These are phyloP conservation scores for Brassica incana DNA, from an alignment of 345 rosid species.

Conservation along the genomic window DNA sequence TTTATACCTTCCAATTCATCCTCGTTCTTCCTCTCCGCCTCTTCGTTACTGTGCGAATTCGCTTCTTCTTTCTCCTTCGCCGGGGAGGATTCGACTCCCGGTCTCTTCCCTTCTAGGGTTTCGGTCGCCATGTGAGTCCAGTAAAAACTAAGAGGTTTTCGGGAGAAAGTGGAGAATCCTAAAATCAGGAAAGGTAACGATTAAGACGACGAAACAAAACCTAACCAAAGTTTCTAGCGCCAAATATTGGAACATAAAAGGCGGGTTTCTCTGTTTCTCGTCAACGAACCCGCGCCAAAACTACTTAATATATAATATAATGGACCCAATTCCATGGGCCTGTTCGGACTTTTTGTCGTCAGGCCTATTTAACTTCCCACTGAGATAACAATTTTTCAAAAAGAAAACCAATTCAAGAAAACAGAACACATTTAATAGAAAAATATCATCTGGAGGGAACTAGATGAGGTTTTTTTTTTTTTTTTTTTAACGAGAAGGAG, in stretches of 20 bases:
- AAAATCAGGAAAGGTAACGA: constrained; percentile 6
- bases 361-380: too few species aligned
- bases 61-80: constrained; percentile 18
- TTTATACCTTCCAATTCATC: neutral
- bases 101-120: constrained; percentile 64
- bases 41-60: neutral
- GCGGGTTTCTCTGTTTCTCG: constrained; percentile 20
- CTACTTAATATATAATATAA: constrained; percentile 12
- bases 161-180: constrained; percentile 26
- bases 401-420: too few species aligned
- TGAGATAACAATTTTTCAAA: neutral
- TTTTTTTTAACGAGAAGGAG: too few species aligned
- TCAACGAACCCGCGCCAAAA: constrained; percentile 35
- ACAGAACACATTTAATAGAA: too few species aligned
- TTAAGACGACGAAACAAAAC: constrained; percentile 19
- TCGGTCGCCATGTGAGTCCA: constrained; percentile 54
- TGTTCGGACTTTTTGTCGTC: too few species aligned
- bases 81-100: constrained; percentile 49
- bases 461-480: too few species aligned
- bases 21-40: constrained; percentile 31
- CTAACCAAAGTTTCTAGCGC: constrained; percentile 19
- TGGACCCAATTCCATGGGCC: too few species aligned
- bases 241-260: constrained; percentile 29
- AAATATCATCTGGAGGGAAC: too few species aligned
- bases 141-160: neutral